These are phyloP conservation scores for Hanseniaspora gamundiae DNA, from an alignment of 1,139 yeast species.

Conservation along the genomic window DNA sequence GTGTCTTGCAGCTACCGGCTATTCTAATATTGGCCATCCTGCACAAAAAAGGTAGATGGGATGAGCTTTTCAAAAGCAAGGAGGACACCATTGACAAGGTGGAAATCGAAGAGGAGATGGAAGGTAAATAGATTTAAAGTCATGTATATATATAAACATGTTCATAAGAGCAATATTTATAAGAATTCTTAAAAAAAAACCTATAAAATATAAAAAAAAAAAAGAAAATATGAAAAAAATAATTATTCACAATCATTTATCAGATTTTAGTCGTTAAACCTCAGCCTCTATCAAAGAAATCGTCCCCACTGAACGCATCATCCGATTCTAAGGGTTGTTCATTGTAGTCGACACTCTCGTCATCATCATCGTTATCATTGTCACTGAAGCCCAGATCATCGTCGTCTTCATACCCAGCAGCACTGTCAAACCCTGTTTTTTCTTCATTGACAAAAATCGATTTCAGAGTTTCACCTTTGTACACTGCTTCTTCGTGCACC, in stretches of 20 bases:
- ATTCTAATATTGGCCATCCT: slow-evolving; percentile 82
- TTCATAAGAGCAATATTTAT: no score
- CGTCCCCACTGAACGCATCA: slow-evolving; percentile 13
- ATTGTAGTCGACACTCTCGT: slow-evolving; percentile 19
- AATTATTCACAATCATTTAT: background rate
- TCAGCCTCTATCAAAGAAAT: background rate
- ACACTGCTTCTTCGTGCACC: slow-evolving; percentile 47
- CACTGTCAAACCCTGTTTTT: slow-evolving; percentile 28
- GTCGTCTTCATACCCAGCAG: slow-evolving; percentile 16
- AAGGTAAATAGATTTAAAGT: background rate
- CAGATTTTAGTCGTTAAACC: background rate
- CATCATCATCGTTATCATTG: slow-evolving; percentile 29
- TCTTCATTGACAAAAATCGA: slow-evolving; percentile 42
- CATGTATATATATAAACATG: background rate
- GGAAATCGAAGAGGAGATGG: background rate
- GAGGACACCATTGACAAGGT: slow-evolving; percentile 7
- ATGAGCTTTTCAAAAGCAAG: slow-evolving; percentile 37
- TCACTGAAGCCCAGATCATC: slow-evolving; percentile 34
- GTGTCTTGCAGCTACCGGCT: slow-evolving; percentile 90
- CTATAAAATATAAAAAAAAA: no score
- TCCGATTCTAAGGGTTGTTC: slow-evolving; percentile 9
- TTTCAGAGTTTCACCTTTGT: slow-evolving; percentile 77
- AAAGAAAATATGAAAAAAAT: no score
- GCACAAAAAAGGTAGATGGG: slow-evolving; percentile 95
- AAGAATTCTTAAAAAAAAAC: no score